Percentiles rank a stretch among this genome's conserved stretches.
phyloP scores from a whole-genome alignment of 2,329 filamentous ascomycete genomes.

The Penicillium sp. region DNA sequence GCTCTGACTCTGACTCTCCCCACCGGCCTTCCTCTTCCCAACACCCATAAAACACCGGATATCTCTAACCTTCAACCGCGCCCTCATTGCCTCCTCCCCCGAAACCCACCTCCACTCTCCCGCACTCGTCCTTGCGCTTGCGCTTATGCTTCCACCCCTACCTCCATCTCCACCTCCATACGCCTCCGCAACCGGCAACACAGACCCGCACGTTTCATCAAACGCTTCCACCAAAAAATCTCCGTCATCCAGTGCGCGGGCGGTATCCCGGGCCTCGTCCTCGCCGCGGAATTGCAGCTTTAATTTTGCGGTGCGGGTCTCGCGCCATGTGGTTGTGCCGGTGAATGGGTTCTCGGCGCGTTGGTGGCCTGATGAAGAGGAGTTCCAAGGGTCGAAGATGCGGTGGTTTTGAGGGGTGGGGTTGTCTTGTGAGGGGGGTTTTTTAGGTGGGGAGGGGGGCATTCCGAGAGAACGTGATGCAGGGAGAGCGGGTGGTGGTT shows the following conservation, averaged over 20 bases:
- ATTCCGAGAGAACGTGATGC: background rate
- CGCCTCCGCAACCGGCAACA: background rate
- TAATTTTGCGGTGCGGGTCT: constrained; percentile 69
- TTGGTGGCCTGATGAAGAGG: constrained; percentile 76
- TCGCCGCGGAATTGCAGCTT: constrained; percentile 66
- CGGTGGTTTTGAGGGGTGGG: constrained; percentile 26
- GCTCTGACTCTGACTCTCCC: constrained; percentile 18
- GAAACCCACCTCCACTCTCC: constrained; percentile 54
- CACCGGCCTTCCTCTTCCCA: constrained; percentile 47
- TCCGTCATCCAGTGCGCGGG: background rate
- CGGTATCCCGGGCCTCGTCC: constrained; percentile 48
- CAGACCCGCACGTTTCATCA: constrained; percentile 12
- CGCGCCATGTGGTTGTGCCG: constrained; percentile 68
- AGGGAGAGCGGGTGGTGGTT: background rate
- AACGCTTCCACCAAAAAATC: constrained; percentile 10
- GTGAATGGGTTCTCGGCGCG: constrained; percentile 67
- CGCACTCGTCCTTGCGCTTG: constrained; percentile 45
- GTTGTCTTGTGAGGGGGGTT: background rate
- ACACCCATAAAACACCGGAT: constrained; percentile 51
- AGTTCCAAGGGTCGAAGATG: constrained; percentile 57
- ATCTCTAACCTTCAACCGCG: constrained; percentile 36
- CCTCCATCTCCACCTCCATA: background rate
- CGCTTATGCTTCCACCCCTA: background rate
- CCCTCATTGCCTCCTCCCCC: constrained; percentile 27
- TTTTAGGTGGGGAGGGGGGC: background rate